A percentile compares a stretch with the other conserved stretches of the same genome.
Conservation (phyloP, 2,329 filamentous ascomycete genomes). For the Drechslerella coelobrocha region DNA sequence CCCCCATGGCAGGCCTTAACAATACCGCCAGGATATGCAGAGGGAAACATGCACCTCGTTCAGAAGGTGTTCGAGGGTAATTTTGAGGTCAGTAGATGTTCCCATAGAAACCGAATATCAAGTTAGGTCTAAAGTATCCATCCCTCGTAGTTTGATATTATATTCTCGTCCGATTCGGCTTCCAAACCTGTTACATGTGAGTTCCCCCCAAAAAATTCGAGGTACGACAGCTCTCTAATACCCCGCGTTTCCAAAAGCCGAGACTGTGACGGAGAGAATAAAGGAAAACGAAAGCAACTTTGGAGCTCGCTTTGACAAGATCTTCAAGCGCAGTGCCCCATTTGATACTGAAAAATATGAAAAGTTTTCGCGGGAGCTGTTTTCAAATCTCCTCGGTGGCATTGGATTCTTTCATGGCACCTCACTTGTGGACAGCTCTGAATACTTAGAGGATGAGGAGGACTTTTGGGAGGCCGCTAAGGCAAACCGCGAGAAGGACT, state of each 20-base stretch:
- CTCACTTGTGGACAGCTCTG: conserved; percentile 86
- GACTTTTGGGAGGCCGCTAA: conserved; percentile 94
- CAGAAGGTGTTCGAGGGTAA: conserved; percentile 89
- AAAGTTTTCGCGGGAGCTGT: conserved; percentile 83
- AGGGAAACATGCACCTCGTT: conserved; percentile 83
- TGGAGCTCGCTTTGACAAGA: conserved; percentile 73
- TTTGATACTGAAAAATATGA: conserved; percentile 76
- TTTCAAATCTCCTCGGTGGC: conserved; percentile 91
- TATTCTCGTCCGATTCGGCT: conserved; percentile 82
- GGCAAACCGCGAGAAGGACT: conserved; percentile 65
- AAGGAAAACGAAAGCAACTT: conserved; percentile 72
- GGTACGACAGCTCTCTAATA: no score
- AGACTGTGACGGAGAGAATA: conserved; percentile 75
- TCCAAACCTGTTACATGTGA: conserved; percentile 63
- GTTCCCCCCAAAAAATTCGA: no score
- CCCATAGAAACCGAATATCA: no score
- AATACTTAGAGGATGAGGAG: conserved; percentile 94
- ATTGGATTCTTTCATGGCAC: conserved; percentile 95
- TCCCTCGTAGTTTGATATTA: conserved; percentile 78
- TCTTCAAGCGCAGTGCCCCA: conserved; percentile 76
- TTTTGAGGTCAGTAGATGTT: conserved; percentile 73
- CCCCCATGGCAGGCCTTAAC: conserved; percentile 87
- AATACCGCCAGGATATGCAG: conserved; percentile 70
- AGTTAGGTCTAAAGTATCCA: no score
- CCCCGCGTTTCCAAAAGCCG: conserved; percentile 56